phyloP scores from a whole-genome alignment of 2,329 filamentous ascomycete genomes.

The Phaeosphaeriaceae sp. region DNA sequence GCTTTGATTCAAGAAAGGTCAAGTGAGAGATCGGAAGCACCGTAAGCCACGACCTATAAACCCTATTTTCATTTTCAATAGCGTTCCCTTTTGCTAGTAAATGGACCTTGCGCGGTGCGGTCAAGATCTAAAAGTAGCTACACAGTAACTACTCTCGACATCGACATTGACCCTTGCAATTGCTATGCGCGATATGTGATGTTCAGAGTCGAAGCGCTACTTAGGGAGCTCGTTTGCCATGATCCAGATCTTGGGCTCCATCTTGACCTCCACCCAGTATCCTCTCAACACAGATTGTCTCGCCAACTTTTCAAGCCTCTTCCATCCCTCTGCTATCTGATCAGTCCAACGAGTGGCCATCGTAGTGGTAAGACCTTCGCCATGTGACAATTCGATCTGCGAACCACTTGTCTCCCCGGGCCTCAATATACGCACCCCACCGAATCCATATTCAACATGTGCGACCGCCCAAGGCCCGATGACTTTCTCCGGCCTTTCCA shows the following conservation, averaged over 20 bases:
- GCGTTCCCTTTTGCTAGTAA: background rate
- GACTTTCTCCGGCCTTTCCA: conserved; percentile 57
- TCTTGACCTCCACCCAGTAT: conserved; percentile 62
- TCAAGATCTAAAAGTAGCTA: background rate
- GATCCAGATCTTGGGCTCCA: conserved; percentile 62
- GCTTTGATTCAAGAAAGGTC: background rate
- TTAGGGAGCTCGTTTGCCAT: conserved; percentile 33
- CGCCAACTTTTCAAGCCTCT: conserved; percentile 42
- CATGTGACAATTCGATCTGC: conserved; percentile 18
- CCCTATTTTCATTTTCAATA: background rate
- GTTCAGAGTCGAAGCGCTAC: background rate
- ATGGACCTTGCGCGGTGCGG: background rate
- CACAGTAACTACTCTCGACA: too few relatives aligned
- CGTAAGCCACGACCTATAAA: background rate
- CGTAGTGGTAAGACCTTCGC: conserved; percentile 16
- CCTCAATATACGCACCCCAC: conserved; percentile 56
- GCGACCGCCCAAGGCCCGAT: conserved; percentile 62
- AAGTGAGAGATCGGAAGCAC: background rate
- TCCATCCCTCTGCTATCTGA: conserved; percentile 32
- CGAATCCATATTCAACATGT: conserved; percentile 59
- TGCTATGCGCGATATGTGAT: too few relatives aligned
- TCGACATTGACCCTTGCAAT: too few relatives aligned
- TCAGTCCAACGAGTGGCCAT: conserved; percentile 21
- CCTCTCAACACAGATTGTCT: conserved; percentile 51
- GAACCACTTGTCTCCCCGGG: conserved; percentile 48